A percentile compares a stretch with the other conserved stretches of the same genome.
Conservation (phyloP, 768 basidiomycete species). For the Lactarius evosmus region DNA sequence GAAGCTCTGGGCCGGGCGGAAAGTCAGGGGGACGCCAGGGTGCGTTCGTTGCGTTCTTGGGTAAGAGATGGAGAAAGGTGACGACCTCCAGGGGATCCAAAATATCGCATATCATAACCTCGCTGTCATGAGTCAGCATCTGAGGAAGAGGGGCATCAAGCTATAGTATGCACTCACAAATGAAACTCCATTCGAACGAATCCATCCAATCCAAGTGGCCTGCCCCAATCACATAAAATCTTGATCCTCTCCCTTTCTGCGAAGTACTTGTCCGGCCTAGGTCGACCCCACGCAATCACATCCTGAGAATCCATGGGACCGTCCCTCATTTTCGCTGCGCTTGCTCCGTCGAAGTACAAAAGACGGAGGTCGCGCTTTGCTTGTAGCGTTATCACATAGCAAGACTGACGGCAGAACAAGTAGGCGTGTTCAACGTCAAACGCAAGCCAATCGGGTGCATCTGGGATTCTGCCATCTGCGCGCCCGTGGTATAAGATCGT, state of each 20-base stretch:
- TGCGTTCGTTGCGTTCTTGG: not conserved
- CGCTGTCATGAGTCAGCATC: not conserved
- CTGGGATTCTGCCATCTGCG: conserved; percentile 4
- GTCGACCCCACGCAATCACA: conserved; percentile 35
- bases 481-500: conserved; percentile 28
- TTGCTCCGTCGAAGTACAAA: conserved; percentile 26
- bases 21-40: not conserved
- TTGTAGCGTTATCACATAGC: conserved; percentile 12
- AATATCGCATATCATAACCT: conserved; percentile 4
- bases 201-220: conserved; percentile 35
- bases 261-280: conserved; percentile 24
- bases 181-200: conserved; percentile 32
- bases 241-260: conserved; percentile 32
- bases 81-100: conserved; percentile 20
- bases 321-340: conserved; percentile 28
- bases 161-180: conserved; percentile 17
- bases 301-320: conserved; percentile 40
- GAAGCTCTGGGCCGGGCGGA: no score
- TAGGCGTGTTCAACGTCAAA: conserved; percentile 26
- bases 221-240: conserved; percentile 38
- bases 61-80: conserved; percentile 13
- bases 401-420: conserved; percentile 9
- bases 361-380: conserved; percentile 24
- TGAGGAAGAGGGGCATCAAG: no score
- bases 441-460: conserved; percentile 22